Evolutionary conservation across 495 filamentous ascomycete genomes (phyloP), one percentile per base, ranked within the genome.

Genomic region (Aspergillus coremiiformis): DNA sequence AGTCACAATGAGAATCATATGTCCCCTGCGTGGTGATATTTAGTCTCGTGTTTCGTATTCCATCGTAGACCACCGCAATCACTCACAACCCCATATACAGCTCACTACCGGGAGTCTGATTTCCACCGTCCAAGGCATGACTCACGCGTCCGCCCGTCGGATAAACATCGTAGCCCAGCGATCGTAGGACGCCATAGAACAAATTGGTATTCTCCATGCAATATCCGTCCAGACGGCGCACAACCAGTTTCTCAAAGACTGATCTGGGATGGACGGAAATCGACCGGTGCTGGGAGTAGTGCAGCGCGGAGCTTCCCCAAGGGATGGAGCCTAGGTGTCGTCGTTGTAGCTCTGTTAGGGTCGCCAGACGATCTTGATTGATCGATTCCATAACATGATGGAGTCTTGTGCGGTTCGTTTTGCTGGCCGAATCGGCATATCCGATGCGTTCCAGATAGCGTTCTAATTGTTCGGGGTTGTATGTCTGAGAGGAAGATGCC

Each of bases 181-280:
- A 79, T 24, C 78, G 71, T 33, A 92, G 65, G 4, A 90, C 71
- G 15, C 67, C 68, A 27, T 75, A 78, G 27, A 89, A 83, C 30
- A 89, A 67, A 10, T 71, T 68, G 49, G 84, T 88, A 47, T 76
- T 79, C 59, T 91, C 87, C 84, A 90, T 87, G 66, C 86, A 90
- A 55, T 89, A 89, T 0, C 87, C 86, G 26, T 87, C 87, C 19
- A 82, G 65, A n/a, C 78, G 76, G 43, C 77, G 72, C 23, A 64
- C 62, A 7, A 89, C 79, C 30, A 90, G 77, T 68, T 89, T 90
- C 21, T 75, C 57, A 56, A 78, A 90, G 4, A 90, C 60, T 21
- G 74, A 67, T 21, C 82, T 64, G 2, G 80, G 78, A 47, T 83
- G 69, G 5, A 87, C 66, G 2, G 76, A 78, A 23, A 88, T 72